Conservation (phyloP, 306 rosid genomes). For the Medicago truncatula region MtrunA17r5.0-ANR NC_053044.1:58343001-58343500, state of each 20-base stretch:
- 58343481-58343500: background rate
- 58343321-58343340: background rate
- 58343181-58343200: conserved; percentile 9
- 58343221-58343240: too few relatives aligned
- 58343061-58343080: background rate
- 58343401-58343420: too few relatives aligned
- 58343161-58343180: background rate
- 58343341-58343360: background rate
- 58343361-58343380: background rate
- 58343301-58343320: background rate
- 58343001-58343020: background rate
- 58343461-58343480: too few relatives aligned
- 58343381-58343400: too few relatives aligned
- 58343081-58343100: background rate
- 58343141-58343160: conserved; percentile 7
- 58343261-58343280: background rate
- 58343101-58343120: background rate
- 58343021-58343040: background rate
- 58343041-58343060: conserved; percentile 9
- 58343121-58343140: conserved; percentile 9
- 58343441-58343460: too few relatives aligned
- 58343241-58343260: background rate
- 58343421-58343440: too few relatives aligned
- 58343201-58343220: background rate
- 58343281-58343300: background rate